Base-by-base conservation (phyloP, 1,284 basidiomycete genomes). In the Cryptococcus maquisensis region DNA sequence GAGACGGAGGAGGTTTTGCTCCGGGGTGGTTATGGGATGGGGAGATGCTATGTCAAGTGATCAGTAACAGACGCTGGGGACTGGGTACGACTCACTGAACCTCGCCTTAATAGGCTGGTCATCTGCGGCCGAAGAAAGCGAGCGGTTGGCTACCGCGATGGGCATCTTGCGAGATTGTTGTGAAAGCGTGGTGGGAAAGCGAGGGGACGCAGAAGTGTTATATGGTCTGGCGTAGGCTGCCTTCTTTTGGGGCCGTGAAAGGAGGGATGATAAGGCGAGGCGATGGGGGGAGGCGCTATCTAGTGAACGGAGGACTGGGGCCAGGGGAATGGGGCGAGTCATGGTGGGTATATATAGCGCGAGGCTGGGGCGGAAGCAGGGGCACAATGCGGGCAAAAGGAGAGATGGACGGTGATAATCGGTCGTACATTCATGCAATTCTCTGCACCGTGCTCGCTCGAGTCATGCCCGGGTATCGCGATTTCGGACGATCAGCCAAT, bases 1-100 rank as follows among this genome's bases (percentile, higher is more conserved):
- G 50, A 73, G 68, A 28, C 73, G 64, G 21, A 68, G 65, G 39
- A 75, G 66, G 53, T 67, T 61, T 57, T 75, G 73, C 48, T 63
- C 55, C 9, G 59, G 43, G 21, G 52, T 54, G 52, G 60, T 54
- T 26, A 18, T 12, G 16, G 68, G 64, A 43, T 62, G 54, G 42
- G 47, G 50, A n/a, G 54, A 44, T 45, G 52, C 43, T 44, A 24
- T 18, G 41, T 43, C 23, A 44, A 23, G 18, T 9, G 21, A 26
- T 23, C 20, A 23, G 43, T 9, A 21, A n/a, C 20, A 4, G 39
- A 8, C 39, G 13, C 16, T 18, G 39, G 39, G 39, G n/a, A 40
- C 39, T 15, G 39, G 3, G 21, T 15, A 40, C 21, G 10, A 49
- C 52, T 58, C 45, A 58, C 56, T 24, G 32, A 39, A 21, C 40